Percentiles rank a stretch among this genome's conserved stretches.
These are phyloP conservation scores for Eudorina sp. DNA, from an alignment of 139 green algal genomes.

Conservation along the genomic window DNA sequence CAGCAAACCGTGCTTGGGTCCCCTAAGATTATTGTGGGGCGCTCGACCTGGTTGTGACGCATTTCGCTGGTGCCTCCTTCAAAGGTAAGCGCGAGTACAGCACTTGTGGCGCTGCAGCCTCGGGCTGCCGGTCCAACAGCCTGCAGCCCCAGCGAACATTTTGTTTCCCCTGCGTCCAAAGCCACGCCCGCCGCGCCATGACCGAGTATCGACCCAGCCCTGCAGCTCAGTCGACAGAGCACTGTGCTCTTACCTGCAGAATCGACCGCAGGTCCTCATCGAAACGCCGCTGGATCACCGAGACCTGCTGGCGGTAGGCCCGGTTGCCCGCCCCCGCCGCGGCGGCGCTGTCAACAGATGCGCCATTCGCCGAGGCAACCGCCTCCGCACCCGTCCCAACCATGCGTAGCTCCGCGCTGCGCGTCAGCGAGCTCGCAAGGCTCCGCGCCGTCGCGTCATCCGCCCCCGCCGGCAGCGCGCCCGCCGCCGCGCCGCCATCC, in stretches of 20 bases:
- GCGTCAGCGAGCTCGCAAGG: neutral
- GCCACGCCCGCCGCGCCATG: too few species aligned
- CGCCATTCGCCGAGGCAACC: conserved; percentile 16
- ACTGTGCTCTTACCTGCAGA: conserved; percentile 59
- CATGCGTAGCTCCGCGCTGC: neutral
- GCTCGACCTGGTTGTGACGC: too few species aligned
- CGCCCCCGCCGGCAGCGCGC: neutral
- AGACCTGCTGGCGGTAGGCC: conserved; percentile 61
- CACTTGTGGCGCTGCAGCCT: too few species aligned
- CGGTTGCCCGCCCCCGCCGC: neutral
- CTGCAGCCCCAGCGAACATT: too few species aligned
- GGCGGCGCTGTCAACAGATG: neutral
- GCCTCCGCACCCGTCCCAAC: neutral
- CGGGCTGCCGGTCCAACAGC: too few species aligned
- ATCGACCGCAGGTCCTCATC: conserved; percentile 65
- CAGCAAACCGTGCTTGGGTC: too few species aligned
- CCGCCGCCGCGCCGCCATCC: neutral
- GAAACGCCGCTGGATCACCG: conserved; percentile 62
- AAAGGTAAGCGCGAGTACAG: too few species aligned
- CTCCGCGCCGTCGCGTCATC: neutral
- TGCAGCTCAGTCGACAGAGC: too few species aligned
- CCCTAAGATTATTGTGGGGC: too few species aligned
- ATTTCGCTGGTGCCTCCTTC: too few species aligned
- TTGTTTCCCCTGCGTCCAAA: too few species aligned
- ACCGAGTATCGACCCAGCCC: too few species aligned